These are phyloP conservation scores for Aspergillus persii DNA, from an alignment of 2,329 filamentous ascomycete genomes.

Conservation along the genomic window DNA sequence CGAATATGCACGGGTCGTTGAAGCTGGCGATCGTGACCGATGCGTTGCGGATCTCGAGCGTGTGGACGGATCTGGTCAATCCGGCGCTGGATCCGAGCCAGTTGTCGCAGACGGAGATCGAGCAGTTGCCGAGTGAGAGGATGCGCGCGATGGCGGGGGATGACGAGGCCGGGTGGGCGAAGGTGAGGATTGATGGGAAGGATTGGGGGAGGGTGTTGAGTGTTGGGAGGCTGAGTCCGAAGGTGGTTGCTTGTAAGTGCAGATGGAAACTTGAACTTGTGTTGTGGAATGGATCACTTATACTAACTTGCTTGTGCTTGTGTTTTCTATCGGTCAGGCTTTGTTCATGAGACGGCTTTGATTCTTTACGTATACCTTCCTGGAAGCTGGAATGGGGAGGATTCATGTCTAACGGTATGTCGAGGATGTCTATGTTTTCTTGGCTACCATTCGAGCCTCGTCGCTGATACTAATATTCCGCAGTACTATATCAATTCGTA, in stretches of 20 bases:
- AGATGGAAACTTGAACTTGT: not conserved
- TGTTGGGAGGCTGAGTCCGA: conserved; percentile 81
- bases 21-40: conserved; percentile 79
- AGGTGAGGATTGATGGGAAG: conserved; percentile 83
- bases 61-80: conserved; percentile 83
- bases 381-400: conserved; percentile 40
- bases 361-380: conserved; percentile 48
- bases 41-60: conserved; percentile 76
- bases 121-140: conserved; percentile 75
- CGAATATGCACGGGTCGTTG: conserved; percentile 91
- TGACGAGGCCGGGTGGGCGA: conserved; percentile 81
- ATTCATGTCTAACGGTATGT: conserved; percentile 48
- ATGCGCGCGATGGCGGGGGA: conserved; percentile 66
- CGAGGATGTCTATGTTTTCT: not conserved
- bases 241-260: conserved; percentile 80
- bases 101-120: conserved; percentile 63
- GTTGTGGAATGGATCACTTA: not conserved
- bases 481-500: conserved; percentile 50
- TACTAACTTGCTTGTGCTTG: not conserved
- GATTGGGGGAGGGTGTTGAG: conserved; percentile 96
- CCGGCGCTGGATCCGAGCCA: conserved; percentile 80
- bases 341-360: conserved; percentile 46
- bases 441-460: not conserved
- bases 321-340: conserved; percentile 26
- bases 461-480: not conserved